Evolutionary conservation across 192 early-diverging fungal genomes (phyloP).

Genomic region (Podila clonocystis): DNA sequence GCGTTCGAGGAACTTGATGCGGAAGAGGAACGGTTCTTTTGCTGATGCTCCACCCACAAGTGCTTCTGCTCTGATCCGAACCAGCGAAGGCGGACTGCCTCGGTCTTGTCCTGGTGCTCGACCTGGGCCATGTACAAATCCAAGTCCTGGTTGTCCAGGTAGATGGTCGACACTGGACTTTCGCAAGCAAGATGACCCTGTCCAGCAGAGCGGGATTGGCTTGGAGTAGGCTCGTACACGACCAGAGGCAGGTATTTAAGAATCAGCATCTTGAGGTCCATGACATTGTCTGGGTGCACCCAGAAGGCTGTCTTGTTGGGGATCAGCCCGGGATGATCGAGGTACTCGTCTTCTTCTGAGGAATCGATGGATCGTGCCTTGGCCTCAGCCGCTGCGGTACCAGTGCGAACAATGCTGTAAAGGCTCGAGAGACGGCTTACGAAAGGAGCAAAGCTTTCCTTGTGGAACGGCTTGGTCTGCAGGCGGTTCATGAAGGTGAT

Average conservation of each 20-base stretch:
- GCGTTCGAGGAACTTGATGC: background rate
- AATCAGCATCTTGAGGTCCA: conserved; percentile 86
- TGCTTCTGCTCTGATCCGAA: conserved; percentile 82
- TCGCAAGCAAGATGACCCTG: conserved; percentile 30
- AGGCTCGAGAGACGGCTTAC: conserved; percentile 85
- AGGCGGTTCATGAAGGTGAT: conserved; percentile 78
- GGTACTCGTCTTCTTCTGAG: conserved; percentile 40
- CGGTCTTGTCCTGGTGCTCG: conserved; percentile 82
- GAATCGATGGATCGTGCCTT: conserved; percentile 30
- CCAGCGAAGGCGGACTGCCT: conserved; percentile 88
- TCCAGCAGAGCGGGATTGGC: conserved; percentile 24
- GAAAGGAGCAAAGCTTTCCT: conserved; percentile 83
- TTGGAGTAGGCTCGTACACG: conserved; percentile 71
- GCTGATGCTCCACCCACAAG: conserved; percentile 92
- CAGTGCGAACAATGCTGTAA: conserved; percentile 77
- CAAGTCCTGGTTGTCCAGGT: conserved; percentile 87
- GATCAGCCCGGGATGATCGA: conserved; percentile 52
- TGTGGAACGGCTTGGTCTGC: conserved; percentile 81
- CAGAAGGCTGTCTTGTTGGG: conserved; percentile 79
- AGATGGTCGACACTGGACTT: conserved; percentile 79
- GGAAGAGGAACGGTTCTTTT: conserved; percentile 17
- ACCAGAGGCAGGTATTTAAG: conserved; percentile 86
- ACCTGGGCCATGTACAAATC: conserved; percentile 86
- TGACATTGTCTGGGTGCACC: conserved; percentile 92
- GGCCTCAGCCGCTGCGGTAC: conserved; percentile 25